Evolutionary conservation across 2,329 filamentous ascomycete genomes (phyloP).

Genomic region (Kalaharituber pfeilii): DNA sequence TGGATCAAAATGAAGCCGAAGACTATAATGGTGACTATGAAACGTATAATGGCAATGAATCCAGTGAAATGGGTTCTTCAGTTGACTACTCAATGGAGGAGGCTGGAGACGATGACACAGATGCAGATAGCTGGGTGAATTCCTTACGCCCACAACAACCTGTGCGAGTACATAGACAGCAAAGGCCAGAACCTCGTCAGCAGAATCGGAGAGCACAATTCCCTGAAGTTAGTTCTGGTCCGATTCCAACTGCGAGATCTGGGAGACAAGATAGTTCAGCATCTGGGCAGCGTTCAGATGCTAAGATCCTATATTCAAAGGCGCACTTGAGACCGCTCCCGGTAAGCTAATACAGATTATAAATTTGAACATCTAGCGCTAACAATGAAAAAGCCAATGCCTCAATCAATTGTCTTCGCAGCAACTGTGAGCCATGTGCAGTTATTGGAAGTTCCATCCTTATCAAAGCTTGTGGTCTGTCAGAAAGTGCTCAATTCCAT

Average conservation of each 20-base stretch:
- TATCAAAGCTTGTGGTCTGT: neutral
- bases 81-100: conserved; percentile 3
- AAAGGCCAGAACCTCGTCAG: too few relatives aligned
- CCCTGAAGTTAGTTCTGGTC: too few relatives aligned
- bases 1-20: neutral
- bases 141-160: conserved; percentile 1
- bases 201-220: too few relatives aligned
- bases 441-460: conserved; percentile 1
- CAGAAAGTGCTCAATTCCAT: neutral
- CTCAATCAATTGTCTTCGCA: conserved; percentile 15
- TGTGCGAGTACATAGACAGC: too few relatives aligned
- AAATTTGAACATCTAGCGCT: too few relatives aligned
- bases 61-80: conserved; percentile 4
- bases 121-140: conserved; percentile 6
- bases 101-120: conserved; percentile 5
- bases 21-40: neutral
- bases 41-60: neutral
- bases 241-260: too few relatives aligned
- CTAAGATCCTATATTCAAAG: too few relatives aligned
- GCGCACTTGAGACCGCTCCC: too few relatives aligned
- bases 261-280: too few relatives aligned
- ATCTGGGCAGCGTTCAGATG: too few relatives aligned
- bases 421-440: conserved; percentile 14
- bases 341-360: too few relatives aligned
- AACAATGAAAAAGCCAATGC: too few relatives aligned